A percentile compares a stretch with the other conserved stretches of the same genome.
Conservation (phyloP, 1,139 yeast species). For the Blastobotrys proliferans region DNA sequence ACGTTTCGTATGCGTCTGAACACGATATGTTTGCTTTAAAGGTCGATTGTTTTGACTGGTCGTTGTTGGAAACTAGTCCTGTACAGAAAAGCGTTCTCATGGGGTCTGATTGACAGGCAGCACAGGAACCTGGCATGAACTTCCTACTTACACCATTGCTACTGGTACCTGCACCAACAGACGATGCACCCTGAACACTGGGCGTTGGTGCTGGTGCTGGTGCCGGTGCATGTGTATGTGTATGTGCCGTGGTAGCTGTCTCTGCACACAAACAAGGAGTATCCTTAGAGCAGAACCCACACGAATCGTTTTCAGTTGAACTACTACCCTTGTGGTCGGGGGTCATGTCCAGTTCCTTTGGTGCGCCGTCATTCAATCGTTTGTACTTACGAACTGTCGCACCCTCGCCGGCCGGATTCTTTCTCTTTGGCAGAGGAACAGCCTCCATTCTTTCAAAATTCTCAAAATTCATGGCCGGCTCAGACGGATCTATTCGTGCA, state of each 20-base stretch:
- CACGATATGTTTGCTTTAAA: constrained; percentile 60
- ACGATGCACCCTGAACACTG: too few relatives aligned
- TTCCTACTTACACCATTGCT: background rate
- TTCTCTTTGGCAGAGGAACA: constrained; percentile 23
- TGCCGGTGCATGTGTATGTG: background rate
- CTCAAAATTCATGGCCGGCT: constrained; percentile 16
- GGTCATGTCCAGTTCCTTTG: background rate
- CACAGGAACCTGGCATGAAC: constrained; percentile 47
- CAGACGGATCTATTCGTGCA: background rate
- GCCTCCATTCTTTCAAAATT: constrained; percentile 25
- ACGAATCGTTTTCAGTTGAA: constrained; percentile 33
- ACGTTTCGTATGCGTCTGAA: constrained; percentile 75
- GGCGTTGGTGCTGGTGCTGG: background rate
- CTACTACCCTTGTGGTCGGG: background rate
- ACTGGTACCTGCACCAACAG: too few relatives aligned
- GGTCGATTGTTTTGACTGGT: background rate
- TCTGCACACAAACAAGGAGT: constrained; percentile 90
- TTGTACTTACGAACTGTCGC: background rate
- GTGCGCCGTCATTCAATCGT: background rate
- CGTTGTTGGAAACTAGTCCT: constrained; percentile 44
- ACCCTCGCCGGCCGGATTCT: constrained; percentile 6
- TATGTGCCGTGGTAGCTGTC: constrained; percentile 39
- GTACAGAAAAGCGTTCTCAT: constrained; percentile 80
- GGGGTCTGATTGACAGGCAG: constrained; percentile 73
- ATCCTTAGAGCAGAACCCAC: constrained; percentile 84